Evolutionary conservation across 2,329 filamentous ascomycete genomes (phyloP), one percentile per base, ranked within the genome.

Genomic region (Botrytis pseudocinerea): DNA sequence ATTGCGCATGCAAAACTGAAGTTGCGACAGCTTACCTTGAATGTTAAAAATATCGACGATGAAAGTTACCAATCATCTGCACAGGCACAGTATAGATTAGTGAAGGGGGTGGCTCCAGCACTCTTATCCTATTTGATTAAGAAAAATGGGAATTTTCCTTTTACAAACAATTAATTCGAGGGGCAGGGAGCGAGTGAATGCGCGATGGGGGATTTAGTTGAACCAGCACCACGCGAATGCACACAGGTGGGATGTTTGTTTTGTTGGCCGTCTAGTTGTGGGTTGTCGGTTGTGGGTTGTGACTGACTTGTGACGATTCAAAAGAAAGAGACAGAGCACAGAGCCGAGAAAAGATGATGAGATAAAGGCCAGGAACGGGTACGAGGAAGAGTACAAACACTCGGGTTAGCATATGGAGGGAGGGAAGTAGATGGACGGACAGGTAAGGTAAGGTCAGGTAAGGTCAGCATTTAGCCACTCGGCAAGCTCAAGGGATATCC

Each of bases 131-230:
- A 69, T 48, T 61, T 38, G 40, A 68, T 60, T 46, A 68, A 46
- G n/a, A 65, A 68, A 72, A 68, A 46, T 72, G 70, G 61, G 48
- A 66, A 68, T 48, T 72, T 68, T 68, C 14, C 35, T 35, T 66
- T 59, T 54, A 66, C 70, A 71, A 71, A 42, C 40, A 51, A 68
- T 28, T 69, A 68, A 68, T 28, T 69, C 25, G 48, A 51, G 65
- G 60, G 70, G 70, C 63, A 69, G 63, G 63, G 70, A 61, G 54
- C 25, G 54, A 72, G 70, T 25, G n/a, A 54, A 42, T 14, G 64
- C 64, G 44, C 32, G 48, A 20, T 38, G 64, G 64, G 46, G 22
- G 22, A 25, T 66, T 40, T 40, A 46, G 42, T 10, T 46, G 64
- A 66, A 66, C 32, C n/a, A n/a, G n/a, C n/a, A 38, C 44, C 32